phyloP scores from a whole-genome alignment of 2,329 filamentous ascomycete species.

The Phyllosticta citrichinensis region DNA sequence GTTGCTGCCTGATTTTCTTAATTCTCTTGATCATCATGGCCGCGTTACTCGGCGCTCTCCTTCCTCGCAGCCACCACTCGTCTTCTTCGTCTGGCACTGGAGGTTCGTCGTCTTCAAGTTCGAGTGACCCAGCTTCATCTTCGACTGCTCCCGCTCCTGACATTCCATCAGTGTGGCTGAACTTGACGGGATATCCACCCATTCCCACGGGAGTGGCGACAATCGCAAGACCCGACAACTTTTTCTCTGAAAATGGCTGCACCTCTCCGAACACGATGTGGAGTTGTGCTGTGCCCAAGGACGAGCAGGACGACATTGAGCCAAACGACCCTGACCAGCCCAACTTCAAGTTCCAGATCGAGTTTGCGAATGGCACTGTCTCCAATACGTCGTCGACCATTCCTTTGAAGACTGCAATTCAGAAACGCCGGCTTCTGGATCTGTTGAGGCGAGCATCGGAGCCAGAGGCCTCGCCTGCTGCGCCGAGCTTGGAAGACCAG shows the following conservation, averaged over 20 bases:
- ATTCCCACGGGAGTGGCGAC: conserved; percentile 78
- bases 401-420: conserved; percentile 20
- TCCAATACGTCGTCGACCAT: conserved; percentile 15
- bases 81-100: conserved; percentile 19
- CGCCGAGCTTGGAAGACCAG: conserved; percentile 59
- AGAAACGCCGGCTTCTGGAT: conserved; percentile 24
- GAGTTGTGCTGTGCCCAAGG: conserved; percentile 79
- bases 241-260: conserved; percentile 55
- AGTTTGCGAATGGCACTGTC: conserved; percentile 44
- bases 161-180: conserved; percentile 55
- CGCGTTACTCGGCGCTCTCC: conserved; percentile 27
- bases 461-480: conserved; percentile 41
- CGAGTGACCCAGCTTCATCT: neutral
- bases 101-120: neutral
- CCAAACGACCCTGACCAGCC: conserved; percentile 61
- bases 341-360: conserved; percentile 69
- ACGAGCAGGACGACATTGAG: conserved; percentile 54
- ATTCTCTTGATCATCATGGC: conserved; percentile 30
- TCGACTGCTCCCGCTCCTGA: conserved; percentile 7
- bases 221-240: conserved; percentile 61
- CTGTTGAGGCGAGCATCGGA: conserved; percentile 19
- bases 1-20: conserved; percentile 24
- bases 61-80: conserved; percentile 30
- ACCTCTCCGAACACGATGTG: conserved; percentile 64
- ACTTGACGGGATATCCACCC: conserved; percentile 75